Evolutionary conservation across 352 stramenopile genomes (phyloP), one percentile per base, ranked within the genome.

Genomic region (Phytophthora ramorum): DNA sequence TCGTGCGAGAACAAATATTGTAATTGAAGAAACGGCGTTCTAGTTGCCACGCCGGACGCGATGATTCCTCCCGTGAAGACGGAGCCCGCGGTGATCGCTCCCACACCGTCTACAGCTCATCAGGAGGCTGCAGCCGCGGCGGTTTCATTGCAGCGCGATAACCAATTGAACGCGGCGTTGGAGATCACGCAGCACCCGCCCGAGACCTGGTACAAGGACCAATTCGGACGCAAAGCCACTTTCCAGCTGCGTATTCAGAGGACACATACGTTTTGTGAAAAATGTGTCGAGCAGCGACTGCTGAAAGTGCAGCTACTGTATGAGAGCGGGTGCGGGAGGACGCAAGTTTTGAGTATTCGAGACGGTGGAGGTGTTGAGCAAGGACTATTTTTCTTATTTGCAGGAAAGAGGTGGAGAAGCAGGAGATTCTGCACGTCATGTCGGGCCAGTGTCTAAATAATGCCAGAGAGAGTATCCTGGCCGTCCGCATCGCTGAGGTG

Each of bases 181-280:
- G 74, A 82, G 60, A 78, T 93, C 49, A 67, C 67, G 26, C 70
- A 81, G 65, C 82, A 93, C 54, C 85, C 85, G 37, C 85, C 85
- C 0, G 55, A 70, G 34, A 85, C 69, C 30, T 93, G 83, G 82
- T 93, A 91, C 70, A 93, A 93, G 60, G 85, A 93, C 63, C 85
- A 93, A 71, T 89, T 82, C 47, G 85, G 85, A 1, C 82, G 85
- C 40, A 92, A 90, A 57, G 85, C 81, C 19, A 93, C 83, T 34
- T 93, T 92, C 53, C 69, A 85, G 9, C 17, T 93, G 5, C 58
- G 51, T 3, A 72, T 93, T 40, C 63, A 71, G 20, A 66, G 81
- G 9, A 51, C 73, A 0, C 22, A 57, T 4, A 32, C 30, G 10
- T 58, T 69, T 38, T 93, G 85, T 46, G 51, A 26, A 0, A 63